Evolutionary conservation across 345 rosid species (phyloP), one percentile per base, ranked within the genome.

Genomic region (Draba incana): DNA sequence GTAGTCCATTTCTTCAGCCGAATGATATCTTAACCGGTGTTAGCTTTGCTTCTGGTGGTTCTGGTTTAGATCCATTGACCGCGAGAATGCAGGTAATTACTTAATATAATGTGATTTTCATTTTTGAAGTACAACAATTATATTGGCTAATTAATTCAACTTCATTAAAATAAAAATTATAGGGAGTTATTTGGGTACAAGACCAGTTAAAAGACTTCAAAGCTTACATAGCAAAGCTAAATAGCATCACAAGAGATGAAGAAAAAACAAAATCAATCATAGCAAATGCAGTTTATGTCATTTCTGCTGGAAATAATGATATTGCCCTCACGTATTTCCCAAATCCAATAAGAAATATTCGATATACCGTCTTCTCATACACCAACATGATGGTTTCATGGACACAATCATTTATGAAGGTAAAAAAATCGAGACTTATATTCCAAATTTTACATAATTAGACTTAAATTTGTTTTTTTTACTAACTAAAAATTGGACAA

Each of bases 251-350:
- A 13, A 89, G 86, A 60, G 66, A 75, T 24, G 83, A 81, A 77
- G 75, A 78, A 41, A 78, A 45, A 60, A 73, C 88, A 39, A 70
- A 48, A 13, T 56, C 67, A 43, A 77, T 83, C 43, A 38, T 86
- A 30, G 56, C 70, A 6, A 82, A 79, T 5, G 78, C 81, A 58
- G 14, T 86, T 5, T 82, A 46, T 61, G 10, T 83, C 0, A 72
- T 83, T 16, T 77, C 77, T 4, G 69, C 82, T 10, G 84, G 91
- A n/a, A 86, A 82, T 66, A 74, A 86, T 50, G 92, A 88, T 82
- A 63, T 88, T n/a, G 91, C 76, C 39, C 77, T 77, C 49, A 81
- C 79, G 5, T 88, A 80, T 64, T 78, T 79, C 42, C 2, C 5
- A 0, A 54, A 70, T 23, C 81, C 72, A 2, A 38, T 42, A 10